phyloP scores from a whole-genome alignment of 148 eudicot genomes.

The Chenopodium quinoa region DNA sequence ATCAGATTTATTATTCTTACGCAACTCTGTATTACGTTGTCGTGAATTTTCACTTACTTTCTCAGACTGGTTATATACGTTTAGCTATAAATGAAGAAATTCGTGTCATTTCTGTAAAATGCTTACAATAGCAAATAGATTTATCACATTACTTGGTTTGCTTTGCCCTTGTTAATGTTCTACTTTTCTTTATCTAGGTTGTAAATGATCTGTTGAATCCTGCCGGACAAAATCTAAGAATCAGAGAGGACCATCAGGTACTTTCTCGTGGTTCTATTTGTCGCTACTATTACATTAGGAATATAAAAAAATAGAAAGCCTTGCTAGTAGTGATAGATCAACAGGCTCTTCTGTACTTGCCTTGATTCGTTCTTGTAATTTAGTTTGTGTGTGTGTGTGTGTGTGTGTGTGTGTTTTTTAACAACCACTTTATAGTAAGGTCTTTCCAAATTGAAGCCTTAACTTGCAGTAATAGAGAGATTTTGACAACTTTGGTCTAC shows the following conservation, averaged over 20 bases:
- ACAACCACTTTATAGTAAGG: not conserved
- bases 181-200: conserved; percentile 46
- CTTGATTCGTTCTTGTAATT: not conserved
- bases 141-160: conserved; percentile 9
- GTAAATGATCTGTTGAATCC: conserved; percentile 98
- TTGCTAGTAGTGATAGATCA: not conserved
- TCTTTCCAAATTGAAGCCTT: not conserved
- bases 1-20: not conserved
- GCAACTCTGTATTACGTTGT: not conserved
- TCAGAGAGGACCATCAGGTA: conserved; percentile 96
- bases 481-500: not conserved
- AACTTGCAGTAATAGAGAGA: not conserved
- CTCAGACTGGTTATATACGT: not conserved
- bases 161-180: conserved; percentile 13
- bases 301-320: not conserved
- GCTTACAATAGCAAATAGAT: not conserved
- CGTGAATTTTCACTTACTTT: not conserved
- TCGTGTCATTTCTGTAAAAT: not conserved
- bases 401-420: not conserved
- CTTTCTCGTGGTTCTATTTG: conserved; percentile 9
- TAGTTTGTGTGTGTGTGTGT: not conserved
- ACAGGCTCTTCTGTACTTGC: not conserved
- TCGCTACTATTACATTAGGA: not conserved
- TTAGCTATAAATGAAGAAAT: not conserved
- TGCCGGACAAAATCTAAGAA: conserved; percentile 93